A percentile compares a stretch with the other conserved stretches of the same genome.
Conservation (phyloP, 208 protist genomes). For the Leptomonas seymouri region DNA sequence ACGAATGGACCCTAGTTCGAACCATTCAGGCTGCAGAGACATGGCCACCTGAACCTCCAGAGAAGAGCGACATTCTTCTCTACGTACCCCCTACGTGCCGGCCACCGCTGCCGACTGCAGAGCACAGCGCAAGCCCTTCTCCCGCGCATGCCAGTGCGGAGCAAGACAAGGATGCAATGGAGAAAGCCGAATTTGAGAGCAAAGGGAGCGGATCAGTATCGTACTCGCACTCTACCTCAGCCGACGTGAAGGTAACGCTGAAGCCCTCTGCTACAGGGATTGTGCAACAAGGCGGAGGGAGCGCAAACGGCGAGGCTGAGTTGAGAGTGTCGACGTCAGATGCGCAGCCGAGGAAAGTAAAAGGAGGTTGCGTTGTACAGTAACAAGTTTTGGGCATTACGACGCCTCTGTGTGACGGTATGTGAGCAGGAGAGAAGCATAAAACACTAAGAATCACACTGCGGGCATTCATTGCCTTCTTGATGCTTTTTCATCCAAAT, state of each 20-base stretch:
- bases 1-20: constrained; percentile 45
- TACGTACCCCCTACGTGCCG: constrained; percentile 9
- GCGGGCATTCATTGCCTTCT: too few relatives aligned
- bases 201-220: neutral
- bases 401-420: too few relatives aligned
- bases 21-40: constrained; percentile 19
- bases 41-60: constrained; percentile 16
- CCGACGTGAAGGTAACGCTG: neutral
- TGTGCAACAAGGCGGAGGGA: neutral
- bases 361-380: constrained; percentile 12
- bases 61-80: constrained; percentile 12
- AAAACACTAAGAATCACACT: too few relatives aligned
- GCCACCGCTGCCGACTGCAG: neutral
- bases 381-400: neutral
- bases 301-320: neutral
- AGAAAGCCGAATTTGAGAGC: neutral
- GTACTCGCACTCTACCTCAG: neutral
- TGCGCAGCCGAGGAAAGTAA: neutral
- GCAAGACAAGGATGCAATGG: too few relatives aligned
- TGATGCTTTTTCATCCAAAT: too few relatives aligned
- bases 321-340: neutral
- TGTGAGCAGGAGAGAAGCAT: too few relatives aligned
- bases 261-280: neutral
- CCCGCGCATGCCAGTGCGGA: neutral
- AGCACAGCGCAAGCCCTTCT: neutral